phyloP scores from a whole-genome alignment of 345 rosid species.

The Geranium rotundifolium region DNA sequence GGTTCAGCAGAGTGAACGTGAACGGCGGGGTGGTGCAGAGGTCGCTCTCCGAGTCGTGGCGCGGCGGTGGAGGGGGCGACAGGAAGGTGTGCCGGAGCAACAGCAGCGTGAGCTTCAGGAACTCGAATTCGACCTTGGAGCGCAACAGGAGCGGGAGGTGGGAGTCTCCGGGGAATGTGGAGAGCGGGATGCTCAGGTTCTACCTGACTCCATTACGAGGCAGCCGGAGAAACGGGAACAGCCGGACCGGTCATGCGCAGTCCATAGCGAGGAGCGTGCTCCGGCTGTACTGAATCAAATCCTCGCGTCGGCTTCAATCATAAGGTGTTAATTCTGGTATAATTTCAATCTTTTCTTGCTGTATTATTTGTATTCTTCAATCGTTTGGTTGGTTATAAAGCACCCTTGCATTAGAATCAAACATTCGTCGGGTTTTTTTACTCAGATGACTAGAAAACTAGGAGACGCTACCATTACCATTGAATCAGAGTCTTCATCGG shows the following conservation, averaged over 20 bases:
- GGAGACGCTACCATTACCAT: too few relatives aligned
- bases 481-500: too few relatives aligned
- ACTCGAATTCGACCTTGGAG: conserved; percentile 44
- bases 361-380: conserved; percentile 17
- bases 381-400: too few relatives aligned
- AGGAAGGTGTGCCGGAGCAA: conserved; percentile 78
- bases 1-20: conserved; percentile 51
- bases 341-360: conserved; percentile 36
- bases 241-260: conserved; percentile 48
- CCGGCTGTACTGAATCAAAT: conserved; percentile 78
- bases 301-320: too few relatives aligned
- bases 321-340: conserved; percentile 27
- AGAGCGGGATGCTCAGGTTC: conserved; percentile 67
- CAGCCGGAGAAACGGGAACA: conserved; percentile 53
- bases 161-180: conserved; percentile 62
- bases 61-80: conserved; percentile 53
- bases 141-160: conserved; percentile 73
- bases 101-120: conserved; percentile 96
- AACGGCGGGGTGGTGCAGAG: conserved; percentile 58
- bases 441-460: too few relatives aligned
- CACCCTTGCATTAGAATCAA: too few relatives aligned
- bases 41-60: conserved; percentile 86
- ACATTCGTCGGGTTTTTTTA: too few relatives aligned
- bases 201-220: conserved; percentile 64
- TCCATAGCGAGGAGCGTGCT: conserved; percentile 61